A percentile compares a stretch with the other conserved stretches of the same genome.
Conservation (phyloP, 345 rosid species). For the Camelina neglecta region DNA sequence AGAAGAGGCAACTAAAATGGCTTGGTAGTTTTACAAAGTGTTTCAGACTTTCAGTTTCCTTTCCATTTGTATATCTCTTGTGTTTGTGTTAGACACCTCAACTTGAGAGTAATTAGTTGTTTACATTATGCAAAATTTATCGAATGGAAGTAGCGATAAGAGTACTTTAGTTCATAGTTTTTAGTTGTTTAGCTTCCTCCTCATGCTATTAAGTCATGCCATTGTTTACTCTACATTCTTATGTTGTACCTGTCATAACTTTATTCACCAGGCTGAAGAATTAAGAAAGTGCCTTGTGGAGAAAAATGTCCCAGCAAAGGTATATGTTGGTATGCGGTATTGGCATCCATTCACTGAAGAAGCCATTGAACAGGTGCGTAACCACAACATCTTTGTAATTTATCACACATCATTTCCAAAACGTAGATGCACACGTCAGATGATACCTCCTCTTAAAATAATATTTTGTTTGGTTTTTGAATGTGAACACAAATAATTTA, state of each 20-base stretch:
- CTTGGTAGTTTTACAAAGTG: neutral
- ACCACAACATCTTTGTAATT: neutral
- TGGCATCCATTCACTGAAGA: slow-evolving; percentile 99
- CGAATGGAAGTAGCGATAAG: neutral
- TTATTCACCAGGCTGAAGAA: slow-evolving; percentile 77
- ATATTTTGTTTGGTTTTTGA: neutral
- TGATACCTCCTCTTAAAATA: neutral
- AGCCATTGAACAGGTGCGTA: slow-evolving; percentile 97
- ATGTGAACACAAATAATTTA: neutral
- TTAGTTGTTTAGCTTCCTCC: slow-evolving; percentile 8
- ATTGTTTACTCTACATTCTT: slow-evolving; percentile 19
- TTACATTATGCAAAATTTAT: neutral
- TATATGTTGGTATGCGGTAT: slow-evolving; percentile 98
- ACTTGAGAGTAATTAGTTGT: slow-evolving; percentile 7
- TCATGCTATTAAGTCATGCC: neutral
- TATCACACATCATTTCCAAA: slow-evolving; percentile 6
- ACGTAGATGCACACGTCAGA: neutral
- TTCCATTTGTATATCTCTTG: neutral
- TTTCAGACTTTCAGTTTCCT: neutral
- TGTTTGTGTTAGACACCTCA: slow-evolving; percentile 10
- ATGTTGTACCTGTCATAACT: slow-evolving; percentile 9
- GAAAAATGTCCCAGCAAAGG: slow-evolving; percentile 86
- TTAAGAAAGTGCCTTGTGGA: slow-evolving; percentile 81
- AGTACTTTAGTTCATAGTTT: neutral
- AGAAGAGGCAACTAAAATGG: neutral